Evolutionary conservation across 73 alveolate genomes (phyloP), one percentile per base, ranked within the genome.

Genomic region (Loxodes magnus): DNA sequence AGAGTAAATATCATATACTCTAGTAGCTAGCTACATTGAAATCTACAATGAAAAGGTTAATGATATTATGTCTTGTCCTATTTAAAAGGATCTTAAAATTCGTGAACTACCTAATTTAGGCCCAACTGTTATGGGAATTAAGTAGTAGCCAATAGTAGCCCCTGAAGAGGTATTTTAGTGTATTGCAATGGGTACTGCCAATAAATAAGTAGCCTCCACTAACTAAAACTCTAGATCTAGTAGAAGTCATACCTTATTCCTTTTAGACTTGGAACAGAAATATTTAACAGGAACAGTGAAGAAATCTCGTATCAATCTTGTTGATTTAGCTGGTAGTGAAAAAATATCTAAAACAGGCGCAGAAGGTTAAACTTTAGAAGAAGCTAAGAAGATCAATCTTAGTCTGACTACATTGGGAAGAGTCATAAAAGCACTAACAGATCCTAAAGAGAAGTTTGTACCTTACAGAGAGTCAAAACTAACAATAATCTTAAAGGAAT

Each of bases 291-390:
- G 79, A 57, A 64, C 74, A 30, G 61, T 42, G 56, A 77, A 62
- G 67, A 70, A 56, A 36, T 79, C 83, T 51, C 75, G 73, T 46
- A 68, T 89, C 44, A 84, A 87, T 70, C 66, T 89, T 49, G 98
- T 89, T 9, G 98, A 89, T 84, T 71, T 89, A 64, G 98, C 98
- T 19, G 98, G 98, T 38, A 70, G 92, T 56, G 98, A 89, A 49
- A 75, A 93, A 55, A 74, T 82, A 49, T 74, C 94, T 15, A 89
- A 89, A 55, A 89, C 93, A 39, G 84, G 91, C 23, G 98, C 95
- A 5, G 87, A 74, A 36, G 98, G 98, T 0, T 81, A 85, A 56
- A 76, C 92, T 14, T 64, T 79, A 28, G 79, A 73, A 64, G 96
- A 85, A 52, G 93, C 94, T 10, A 71, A 85, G 63, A 85, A 85